A percentile compares a stretch with the other conserved stretches of the same genome.
phyloP scores from a whole-genome alignment of 805 yeast genomes.

The Saccharomycopsis oosterbeekiorum region DNA sequence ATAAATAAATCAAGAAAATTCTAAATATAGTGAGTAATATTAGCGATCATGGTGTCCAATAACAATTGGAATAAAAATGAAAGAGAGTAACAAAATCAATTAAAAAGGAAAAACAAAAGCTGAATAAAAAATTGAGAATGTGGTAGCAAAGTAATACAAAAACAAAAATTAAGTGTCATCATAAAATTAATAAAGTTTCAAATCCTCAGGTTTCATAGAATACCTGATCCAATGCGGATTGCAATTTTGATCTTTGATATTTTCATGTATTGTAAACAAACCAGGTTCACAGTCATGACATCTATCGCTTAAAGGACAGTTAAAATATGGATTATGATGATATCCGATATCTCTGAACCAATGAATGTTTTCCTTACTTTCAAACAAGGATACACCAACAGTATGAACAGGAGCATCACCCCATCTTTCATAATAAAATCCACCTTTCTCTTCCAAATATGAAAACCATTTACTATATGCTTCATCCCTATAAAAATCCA shows the following conservation, averaged over 20 bases:
- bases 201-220: constrained; percentile 27
- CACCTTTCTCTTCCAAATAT: constrained; percentile 60
- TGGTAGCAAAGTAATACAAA: neutral
- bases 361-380: constrained; percentile 58
- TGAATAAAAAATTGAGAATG: neutral
- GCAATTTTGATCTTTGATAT: constrained; percentile 60
- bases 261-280: constrained; percentile 40
- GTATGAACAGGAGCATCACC: constrained; percentile 91
- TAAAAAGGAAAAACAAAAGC: neutral
- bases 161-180: neutral
- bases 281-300: constrained; percentile 48
- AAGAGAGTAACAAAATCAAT: neutral
- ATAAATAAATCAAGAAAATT: neutral
- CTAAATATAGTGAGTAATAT: too few relatives aligned
- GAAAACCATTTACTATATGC: constrained; percentile 59
- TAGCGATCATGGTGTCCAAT: neutral
- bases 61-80: neutral
- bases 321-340: constrained; percentile 61
- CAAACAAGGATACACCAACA: constrained; percentile 61
- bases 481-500: constrained; percentile 69
- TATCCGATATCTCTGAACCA: constrained; percentile 87
- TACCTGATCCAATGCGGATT: constrained; percentile 57
- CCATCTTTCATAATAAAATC: constrained; percentile 87
- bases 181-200: constrained; percentile 10
- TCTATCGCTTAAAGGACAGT: constrained; percentile 57